phyloP scores from a whole-genome alignment of 129 eudicot genomes.

The Escallonia rubra region DNA sequence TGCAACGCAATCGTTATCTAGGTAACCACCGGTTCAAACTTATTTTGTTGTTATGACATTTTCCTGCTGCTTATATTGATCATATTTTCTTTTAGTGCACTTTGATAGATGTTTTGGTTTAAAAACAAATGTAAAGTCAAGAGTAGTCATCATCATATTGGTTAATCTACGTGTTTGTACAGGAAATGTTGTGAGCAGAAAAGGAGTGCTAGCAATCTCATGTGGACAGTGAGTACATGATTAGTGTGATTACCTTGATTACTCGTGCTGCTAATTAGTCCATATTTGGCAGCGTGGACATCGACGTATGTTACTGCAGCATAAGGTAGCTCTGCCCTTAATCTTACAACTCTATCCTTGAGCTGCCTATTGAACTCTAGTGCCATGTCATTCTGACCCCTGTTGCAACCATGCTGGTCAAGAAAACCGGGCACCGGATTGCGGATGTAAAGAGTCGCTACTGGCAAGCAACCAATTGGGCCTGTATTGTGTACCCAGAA shows the following conservation, averaged over 20 bases:
- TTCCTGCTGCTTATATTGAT: too few species aligned
- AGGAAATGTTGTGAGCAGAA: too few species aligned
- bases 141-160: too few species aligned
- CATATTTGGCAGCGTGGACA: conserved; percentile 53
- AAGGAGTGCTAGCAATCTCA: not conserved
- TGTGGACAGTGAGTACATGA: too few species aligned
- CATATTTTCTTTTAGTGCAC: too few species aligned
- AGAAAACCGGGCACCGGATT: conserved; percentile 49
- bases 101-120: too few species aligned
- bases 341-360: conserved; percentile 33
- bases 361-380: conserved; percentile 53
- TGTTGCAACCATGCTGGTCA: conserved; percentile 52
- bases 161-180: too few species aligned
- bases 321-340: conserved; percentile 39
- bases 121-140: too few species aligned
- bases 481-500: conserved; percentile 77
- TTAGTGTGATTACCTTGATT: conserved; percentile 24
- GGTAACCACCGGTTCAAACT: too few species aligned
- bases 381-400: conserved; percentile 45
- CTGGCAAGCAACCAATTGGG: conserved; percentile 68
- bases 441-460: conserved; percentile 14
- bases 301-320: conserved; percentile 69
- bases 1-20: too few species aligned
- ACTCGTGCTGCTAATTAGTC: conserved; percentile 37
- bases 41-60: too few species aligned